Evolutionary conservation across 495 filamentous ascomycete species (phyloP).

Genomic region (Pseudotulostoma volvatum): DNA sequence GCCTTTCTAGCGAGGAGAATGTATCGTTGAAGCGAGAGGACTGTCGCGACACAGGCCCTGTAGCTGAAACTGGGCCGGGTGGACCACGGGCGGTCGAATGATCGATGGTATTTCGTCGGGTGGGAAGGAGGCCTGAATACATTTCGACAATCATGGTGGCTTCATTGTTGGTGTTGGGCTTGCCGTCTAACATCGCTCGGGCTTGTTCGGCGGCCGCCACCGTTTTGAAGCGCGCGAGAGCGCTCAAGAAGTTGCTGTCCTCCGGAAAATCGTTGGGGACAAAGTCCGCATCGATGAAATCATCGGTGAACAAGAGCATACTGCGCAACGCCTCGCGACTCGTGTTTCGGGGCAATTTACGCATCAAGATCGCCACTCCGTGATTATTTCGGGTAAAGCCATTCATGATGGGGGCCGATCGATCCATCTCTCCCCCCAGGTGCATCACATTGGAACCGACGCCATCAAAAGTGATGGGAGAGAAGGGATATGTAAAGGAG

Average conservation of each 20-base stretch:
- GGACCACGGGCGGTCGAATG: slow-evolving; percentile 33
- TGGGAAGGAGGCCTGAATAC: slow-evolving; percentile 29
- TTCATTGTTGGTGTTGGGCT: slow-evolving; percentile 56
- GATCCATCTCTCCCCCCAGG: slow-evolving; percentile 30
- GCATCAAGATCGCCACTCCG: slow-evolving; percentile 47
- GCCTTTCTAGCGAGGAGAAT: slow-evolving; percentile 55
- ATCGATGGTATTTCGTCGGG: slow-evolving; percentile 44
- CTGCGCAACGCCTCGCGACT: slow-evolving; percentile 55
- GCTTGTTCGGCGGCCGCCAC: slow-evolving; percentile 61
- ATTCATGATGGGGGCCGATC: slow-evolving; percentile 31
- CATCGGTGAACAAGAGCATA: slow-evolving; percentile 77
- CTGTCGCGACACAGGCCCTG: slow-evolving; percentile 43
- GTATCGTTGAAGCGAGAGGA: slow-evolving; percentile 62
- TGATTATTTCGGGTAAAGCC: slow-evolving; percentile 20
- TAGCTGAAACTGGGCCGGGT: slow-evolving; percentile 39
- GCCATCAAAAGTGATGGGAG: slow-evolving; percentile 30
- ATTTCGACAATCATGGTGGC: slow-evolving; percentile 70
- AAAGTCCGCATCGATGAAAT: slow-evolving; percentile 59
- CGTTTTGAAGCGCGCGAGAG: slow-evolving; percentile 59
- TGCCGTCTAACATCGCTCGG: slow-evolving; percentile 60
- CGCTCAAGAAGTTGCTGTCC: slow-evolving; percentile 56
- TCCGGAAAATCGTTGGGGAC: slow-evolving; percentile 46
- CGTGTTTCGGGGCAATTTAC: slow-evolving; percentile 58
- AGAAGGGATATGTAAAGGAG: slow-evolving; percentile 27
- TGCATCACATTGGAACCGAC: slow-evolving; percentile 30